Conservation (phyloP, 1,284 basidiomycete genomes). For the Peniophora sp. region DNA sequence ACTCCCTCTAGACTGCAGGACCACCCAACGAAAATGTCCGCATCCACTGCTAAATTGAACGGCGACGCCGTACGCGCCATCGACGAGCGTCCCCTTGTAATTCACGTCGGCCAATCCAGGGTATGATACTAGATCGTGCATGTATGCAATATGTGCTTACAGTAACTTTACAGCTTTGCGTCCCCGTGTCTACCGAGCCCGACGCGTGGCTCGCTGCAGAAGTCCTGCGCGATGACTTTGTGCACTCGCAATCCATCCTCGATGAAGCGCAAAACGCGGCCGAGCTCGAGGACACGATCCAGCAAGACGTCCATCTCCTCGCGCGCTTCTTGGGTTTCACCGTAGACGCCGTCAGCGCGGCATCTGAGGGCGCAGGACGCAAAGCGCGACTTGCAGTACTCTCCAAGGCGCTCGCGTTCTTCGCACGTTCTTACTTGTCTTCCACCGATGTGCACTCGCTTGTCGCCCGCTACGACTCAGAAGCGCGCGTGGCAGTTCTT, state of each 20-base stretch:
- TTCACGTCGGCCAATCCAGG: slow-evolving; percentile 13
- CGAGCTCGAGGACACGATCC: slow-evolving; percentile 44
- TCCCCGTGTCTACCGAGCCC: slow-evolving; percentile 71
- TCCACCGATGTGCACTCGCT: slow-evolving; percentile 78
- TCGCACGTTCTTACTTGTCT: slow-evolving; percentile 72
- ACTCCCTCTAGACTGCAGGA: no score
- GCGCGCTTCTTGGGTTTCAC: slow-evolving; percentile 76
- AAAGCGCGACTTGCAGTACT: slow-evolving; percentile 59
- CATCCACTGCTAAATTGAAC: slow-evolving; percentile 2
- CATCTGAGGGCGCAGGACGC: slow-evolving; percentile 37
- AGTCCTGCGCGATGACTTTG: slow-evolving; percentile 81
- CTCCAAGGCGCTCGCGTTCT: slow-evolving; percentile 65
- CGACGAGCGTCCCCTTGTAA: slow-evolving; percentile 10
- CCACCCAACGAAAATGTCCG: slow-evolving; percentile 4
- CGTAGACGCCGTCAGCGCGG: slow-evolving; percentile 50
- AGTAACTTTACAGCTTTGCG: slow-evolving; percentile 48
- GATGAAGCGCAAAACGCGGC: slow-evolving; percentile 44
- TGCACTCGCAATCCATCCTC: slow-evolving; percentile 51
- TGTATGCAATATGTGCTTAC: background rate
- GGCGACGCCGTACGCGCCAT: slow-evolving; percentile 7
- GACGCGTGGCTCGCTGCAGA: slow-evolving; percentile 88
- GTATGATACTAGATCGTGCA: slow-evolving; percentile 4
- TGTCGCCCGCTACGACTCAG: slow-evolving; percentile 67
- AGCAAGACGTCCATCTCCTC: slow-evolving; percentile 70
- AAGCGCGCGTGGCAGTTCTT: slow-evolving; percentile 72